Base-by-base conservation (phyloP, 2,329 filamentous ascomycete species). In the Phoma sp. region DNA sequence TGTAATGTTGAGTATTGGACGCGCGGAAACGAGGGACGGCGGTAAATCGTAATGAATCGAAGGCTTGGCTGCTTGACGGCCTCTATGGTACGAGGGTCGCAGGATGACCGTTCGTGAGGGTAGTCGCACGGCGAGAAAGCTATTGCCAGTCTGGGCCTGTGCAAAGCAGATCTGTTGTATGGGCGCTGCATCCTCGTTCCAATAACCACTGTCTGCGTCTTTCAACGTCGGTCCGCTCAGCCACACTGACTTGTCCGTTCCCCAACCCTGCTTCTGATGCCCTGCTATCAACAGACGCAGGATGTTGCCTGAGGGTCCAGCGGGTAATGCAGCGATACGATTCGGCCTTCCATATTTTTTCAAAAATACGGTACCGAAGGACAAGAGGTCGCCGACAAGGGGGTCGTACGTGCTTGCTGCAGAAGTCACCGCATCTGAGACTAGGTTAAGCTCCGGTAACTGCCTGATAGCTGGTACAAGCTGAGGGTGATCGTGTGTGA, bases 251-350 rank as follows among this genome's bases (percentile, higher is more conserved):
- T 76, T 74, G 32, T 82, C 73, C 19, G 36, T 3, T 74, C 70
- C 73, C 85, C 87, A 89, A n/a, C 80, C 77, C 75, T 82, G 84
- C 43, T 76, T 76, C 43, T 85, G 81, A 21, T 80, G 70, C 3
- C 78, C 76, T 4, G 88, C 70, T 6, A 78, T 76, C 4, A 81
- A 72, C 2, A 91, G 67, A 2, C 84, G 83, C 9, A 91, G 73
- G 1, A 84, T 74, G 60, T 87, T 83, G 1, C 85, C 84, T 13
- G 80, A 81, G 43, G 81, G 78, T n/a, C 88, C 88, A 2, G 81
- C 57, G 10, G 72, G 68, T 2, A 78, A 56, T 4, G 70, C 68
- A 15, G 74, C 69, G 5, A 76, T 60, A 12, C 64, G 64, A 35
- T 57, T 63, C 2, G 63, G 52, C 21, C 71, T 62, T 9, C 77